These are phyloP conservation scores for Tagetes erecta DNA, from an alignment of 129 eudicot species.

Conservation along the genomic window DNA sequence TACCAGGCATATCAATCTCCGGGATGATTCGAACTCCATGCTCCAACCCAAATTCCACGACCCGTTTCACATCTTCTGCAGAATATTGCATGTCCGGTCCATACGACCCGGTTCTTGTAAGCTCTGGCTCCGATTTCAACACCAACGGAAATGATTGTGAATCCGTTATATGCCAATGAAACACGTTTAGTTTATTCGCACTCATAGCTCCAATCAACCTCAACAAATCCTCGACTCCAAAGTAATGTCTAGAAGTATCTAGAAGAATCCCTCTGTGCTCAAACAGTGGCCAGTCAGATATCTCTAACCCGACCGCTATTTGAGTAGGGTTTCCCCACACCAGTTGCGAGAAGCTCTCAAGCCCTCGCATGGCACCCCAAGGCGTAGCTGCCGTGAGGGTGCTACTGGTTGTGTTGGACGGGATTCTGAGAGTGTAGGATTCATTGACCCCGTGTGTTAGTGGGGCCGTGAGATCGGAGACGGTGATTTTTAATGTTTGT, in stretches of 20 bases:
- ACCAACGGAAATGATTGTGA: slow-evolving; percentile 91
- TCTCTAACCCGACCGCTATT: slow-evolving; percentile 53
- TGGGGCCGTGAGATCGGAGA: slow-evolving; percentile 45
- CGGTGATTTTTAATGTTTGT: slow-evolving; percentile 37
- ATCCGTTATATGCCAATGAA: slow-evolving; percentile 96
- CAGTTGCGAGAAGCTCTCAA: slow-evolving; percentile 86
- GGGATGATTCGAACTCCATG: slow-evolving; percentile 86
- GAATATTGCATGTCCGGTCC: slow-evolving; percentile 64
- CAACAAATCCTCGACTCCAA: slow-evolving; percentile 56
- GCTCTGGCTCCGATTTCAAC: slow-evolving; percentile 66
- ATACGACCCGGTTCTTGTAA: slow-evolving; percentile 67
- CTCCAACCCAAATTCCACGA: slow-evolving; percentile 75
- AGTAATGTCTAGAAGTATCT: slow-evolving; percentile 77
- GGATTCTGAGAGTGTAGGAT: slow-evolving; percentile 67
- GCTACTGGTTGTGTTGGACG: slow-evolving; percentile 37
- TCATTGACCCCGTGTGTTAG: slow-evolving; percentile 72
- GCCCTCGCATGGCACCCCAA: slow-evolving; percentile 95
- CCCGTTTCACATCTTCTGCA: slow-evolving; percentile 49
- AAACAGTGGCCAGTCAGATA: slow-evolving; percentile 55
- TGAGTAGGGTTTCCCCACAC: slow-evolving; percentile 54
- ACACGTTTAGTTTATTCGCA: slow-evolving; percentile 76
- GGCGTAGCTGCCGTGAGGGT: slow-evolving; percentile 53
- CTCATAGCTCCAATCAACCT: slow-evolving; percentile 73
- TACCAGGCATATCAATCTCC: slow-evolving; percentile 93
- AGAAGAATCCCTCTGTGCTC: slow-evolving; percentile 64